phyloP scores from a whole-genome alignment of 495 filamentous ascomycete genomes.

The Aspergillus diversus region DNA sequence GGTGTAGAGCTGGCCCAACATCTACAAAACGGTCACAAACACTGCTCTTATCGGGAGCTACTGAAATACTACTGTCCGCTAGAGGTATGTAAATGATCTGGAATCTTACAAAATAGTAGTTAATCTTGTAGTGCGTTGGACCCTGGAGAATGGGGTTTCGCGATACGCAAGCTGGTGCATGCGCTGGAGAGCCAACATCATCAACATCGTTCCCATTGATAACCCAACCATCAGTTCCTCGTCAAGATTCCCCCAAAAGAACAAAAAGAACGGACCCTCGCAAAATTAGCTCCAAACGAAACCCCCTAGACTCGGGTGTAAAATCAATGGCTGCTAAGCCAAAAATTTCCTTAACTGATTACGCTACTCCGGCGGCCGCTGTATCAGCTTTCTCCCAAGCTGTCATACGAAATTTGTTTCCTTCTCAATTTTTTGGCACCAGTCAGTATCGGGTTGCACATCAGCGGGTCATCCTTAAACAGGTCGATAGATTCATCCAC shows the following conservation, averaged over 20 bases:
- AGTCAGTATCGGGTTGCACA: slow-evolving; percentile 59
- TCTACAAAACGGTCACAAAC: slow-evolving; percentile 69
- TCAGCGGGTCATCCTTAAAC: slow-evolving; percentile 58
- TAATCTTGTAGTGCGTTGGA: slow-evolving; percentile 32
- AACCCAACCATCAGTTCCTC: slow-evolving; percentile 32
- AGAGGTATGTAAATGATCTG: slow-evolving; percentile 39
- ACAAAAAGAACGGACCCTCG: not conserved
- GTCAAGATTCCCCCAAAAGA: slow-evolving; percentile 8
- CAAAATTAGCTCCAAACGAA: not conserved
- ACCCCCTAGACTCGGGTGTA: not conserved
- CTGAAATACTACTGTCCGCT: slow-evolving; percentile 80
- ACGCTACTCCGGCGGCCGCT: slow-evolving; percentile 68
- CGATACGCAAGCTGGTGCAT: slow-evolving; percentile 20
- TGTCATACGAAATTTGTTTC: slow-evolving; percentile 73
- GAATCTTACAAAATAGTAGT: not conserved
- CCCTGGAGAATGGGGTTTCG: slow-evolving; percentile 34
- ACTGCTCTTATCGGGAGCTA: slow-evolving; percentile 77
- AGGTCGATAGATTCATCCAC: slow-evolving; percentile 75
- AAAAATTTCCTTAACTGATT: slow-evolving; percentile 59
- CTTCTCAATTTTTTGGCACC: slow-evolving; percentile 73
- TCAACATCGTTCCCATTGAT: slow-evolving; percentile 31
- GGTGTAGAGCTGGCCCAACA: slow-evolving; percentile 61
- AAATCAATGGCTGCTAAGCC: slow-evolving; percentile 15
- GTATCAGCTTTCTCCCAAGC: slow-evolving; percentile 91
- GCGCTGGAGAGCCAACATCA: slow-evolving; percentile 14